Evolutionary conservation across 2,329 filamentous ascomycete genomes (phyloP).

Genomic region (Colletotrichum viniferum): DNA sequence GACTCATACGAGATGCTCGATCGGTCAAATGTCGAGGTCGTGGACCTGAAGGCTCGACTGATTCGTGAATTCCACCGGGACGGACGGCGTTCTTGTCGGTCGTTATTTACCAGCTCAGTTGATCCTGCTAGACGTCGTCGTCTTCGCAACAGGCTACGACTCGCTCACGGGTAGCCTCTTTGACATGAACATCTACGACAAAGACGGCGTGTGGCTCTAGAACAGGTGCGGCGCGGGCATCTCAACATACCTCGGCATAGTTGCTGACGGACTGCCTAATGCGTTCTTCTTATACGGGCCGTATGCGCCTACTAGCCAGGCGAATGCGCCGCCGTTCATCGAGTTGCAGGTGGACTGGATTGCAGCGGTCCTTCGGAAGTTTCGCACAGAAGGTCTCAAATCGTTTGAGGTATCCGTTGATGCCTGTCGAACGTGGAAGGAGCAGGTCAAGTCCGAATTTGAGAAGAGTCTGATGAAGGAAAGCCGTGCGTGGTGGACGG

Average conservation of each 20-base stretch:
- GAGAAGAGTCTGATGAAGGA: neutral
- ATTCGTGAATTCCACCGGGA: neutral
- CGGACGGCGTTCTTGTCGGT: neutral
- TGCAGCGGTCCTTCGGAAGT: conserved; percentile 15
- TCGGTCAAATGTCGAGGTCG: neutral
- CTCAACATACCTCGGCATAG: conserved; percentile 26
- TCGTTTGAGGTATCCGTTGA: neutral
- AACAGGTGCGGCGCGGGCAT: conserved; percentile 23
- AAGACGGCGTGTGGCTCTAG: conserved; percentile 13
- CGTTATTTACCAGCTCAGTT: too few species aligned
- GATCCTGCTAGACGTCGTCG: conserved; percentile 16
- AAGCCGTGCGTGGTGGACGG: conserved; percentile 21
- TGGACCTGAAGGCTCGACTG: conserved; percentile 1
- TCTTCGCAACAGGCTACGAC: conserved; percentile 26
- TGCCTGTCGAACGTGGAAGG: neutral
- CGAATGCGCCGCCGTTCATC: conserved; percentile 26
- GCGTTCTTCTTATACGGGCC: conserved; percentile 28
- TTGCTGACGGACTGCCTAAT: conserved; percentile 22
- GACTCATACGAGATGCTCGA: conserved; percentile 21
- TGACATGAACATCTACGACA: conserved; percentile 25
- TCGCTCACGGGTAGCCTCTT: conserved; percentile 24
- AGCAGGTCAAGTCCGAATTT: neutral
- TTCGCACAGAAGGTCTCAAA: neutral
- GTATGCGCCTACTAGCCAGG: conserved; percentile 22
- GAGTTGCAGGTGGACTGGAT: conserved; percentile 26